phyloP scores from a whole-genome alignment of 1,284 basidiomycete species.

The Trichosporon sp. region DNA sequence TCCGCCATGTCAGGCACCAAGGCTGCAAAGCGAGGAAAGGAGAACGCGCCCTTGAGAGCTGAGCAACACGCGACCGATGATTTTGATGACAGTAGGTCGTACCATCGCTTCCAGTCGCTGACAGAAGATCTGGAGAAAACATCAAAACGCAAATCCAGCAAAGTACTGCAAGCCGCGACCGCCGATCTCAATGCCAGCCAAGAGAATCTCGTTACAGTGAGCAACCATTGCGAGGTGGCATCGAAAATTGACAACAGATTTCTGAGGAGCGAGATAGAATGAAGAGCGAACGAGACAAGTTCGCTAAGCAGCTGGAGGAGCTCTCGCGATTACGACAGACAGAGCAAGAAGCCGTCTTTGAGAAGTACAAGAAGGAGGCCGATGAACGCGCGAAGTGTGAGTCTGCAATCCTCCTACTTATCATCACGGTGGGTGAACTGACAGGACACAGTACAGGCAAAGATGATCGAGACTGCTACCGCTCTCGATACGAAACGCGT shows the following conservation, averaged over 20 bases:
- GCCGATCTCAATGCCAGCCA: background rate
- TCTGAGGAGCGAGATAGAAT: constrained; percentile 30
- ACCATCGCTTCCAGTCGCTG: background rate
- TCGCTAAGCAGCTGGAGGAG: constrained; percentile 44
- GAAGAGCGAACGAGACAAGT: constrained; percentile 33
- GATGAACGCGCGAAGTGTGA: constrained; percentile 34
- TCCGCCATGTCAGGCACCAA: background rate
- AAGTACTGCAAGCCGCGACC: background rate
- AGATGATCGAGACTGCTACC: constrained; percentile 38
- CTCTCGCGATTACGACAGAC: constrained; percentile 33
- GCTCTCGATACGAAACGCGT: constrained; percentile 36
- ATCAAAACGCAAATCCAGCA: background rate
- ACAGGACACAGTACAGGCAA: constrained; percentile 34
- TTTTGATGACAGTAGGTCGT: constrained; percentile 8
- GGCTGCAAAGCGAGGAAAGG: constrained; percentile 13
- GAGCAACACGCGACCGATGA: constrained; percentile 1
- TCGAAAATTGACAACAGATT: constrained; percentile 16
- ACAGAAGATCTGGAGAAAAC: background rate
- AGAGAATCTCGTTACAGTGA: background rate
- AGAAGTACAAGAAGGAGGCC: constrained; percentile 37
- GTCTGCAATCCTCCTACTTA: background rate
- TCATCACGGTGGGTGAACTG: no score
- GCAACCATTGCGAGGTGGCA: background rate
- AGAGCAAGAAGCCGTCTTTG: constrained; percentile 30
- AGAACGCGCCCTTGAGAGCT: constrained; percentile 10